phyloP scores from a whole-genome alignment of 495 filamentous ascomycete species.

The Aspergillus cavernicola region DNA sequence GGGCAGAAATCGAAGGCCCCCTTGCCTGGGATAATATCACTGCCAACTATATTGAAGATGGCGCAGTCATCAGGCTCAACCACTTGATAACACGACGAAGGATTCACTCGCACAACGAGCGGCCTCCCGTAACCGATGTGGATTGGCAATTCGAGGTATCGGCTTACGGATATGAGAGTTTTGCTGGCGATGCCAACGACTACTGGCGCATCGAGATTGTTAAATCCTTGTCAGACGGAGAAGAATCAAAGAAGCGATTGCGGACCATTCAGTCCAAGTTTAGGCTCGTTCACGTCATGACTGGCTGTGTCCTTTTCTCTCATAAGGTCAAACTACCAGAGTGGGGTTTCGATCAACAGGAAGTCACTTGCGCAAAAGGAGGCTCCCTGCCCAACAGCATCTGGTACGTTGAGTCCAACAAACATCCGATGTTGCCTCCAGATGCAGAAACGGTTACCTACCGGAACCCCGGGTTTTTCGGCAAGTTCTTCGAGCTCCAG shows the following conservation, averaged over 20 bases:
- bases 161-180: conserved; percentile 96
- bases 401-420: conserved; percentile 92
- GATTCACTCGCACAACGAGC: conserved; percentile 93
- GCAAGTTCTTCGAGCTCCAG: conserved; percentile 99
- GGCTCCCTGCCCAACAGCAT: conserved; percentile 93
- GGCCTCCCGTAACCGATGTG: conserved; percentile 94
- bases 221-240: conserved; percentile 79
- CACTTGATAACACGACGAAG: conserved; percentile 79
- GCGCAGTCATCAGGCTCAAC: conserved; percentile 74
- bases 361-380: conserved; percentile 93
- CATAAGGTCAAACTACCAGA: conserved; percentile 98
- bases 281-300: conserved; percentile 91
- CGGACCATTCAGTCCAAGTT: conserved; percentile 98
- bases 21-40: conserved; percentile 76
- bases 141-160: conserved; percentile 99
- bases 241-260: conserved; percentile 75
- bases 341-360: conserved; percentile 96
- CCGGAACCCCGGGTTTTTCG: conserved; percentile 88
- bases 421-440: conserved; percentile 68
- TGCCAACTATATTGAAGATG: conserved; percentile 71
- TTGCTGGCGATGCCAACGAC: conserved; percentile 95
- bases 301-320: conserved; percentile 92
- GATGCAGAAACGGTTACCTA: conserved; percentile 93
- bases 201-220: conserved; percentile 92
- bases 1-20: conserved; percentile 70